Evolutionary conservation across 2,329 filamentous ascomycete genomes (phyloP).

Genomic region (Sclerotinia sclerotiorum): DNA sequence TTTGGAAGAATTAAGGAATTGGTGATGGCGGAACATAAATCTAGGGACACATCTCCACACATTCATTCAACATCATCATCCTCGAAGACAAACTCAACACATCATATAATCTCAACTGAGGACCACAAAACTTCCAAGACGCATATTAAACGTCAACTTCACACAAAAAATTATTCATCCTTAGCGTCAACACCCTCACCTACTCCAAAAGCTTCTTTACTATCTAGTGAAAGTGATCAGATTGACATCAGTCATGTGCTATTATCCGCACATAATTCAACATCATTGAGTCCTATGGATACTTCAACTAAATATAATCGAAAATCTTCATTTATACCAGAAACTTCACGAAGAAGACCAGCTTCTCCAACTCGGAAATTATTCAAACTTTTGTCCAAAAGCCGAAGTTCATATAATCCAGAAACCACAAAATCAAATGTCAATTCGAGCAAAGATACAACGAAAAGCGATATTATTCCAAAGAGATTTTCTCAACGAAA

Average conservation of each 20-base stretch:
- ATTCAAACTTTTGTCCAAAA: constrained; percentile 4
- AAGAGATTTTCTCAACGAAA: constrained; percentile 29
- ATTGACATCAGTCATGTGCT: constrained; percentile 35
- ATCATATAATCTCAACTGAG: constrained; percentile 2
- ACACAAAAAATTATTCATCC: background rate
- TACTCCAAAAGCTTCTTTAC: background rate
- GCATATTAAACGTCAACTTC: background rate
- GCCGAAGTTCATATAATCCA: constrained; percentile 2
- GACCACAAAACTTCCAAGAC: background rate
- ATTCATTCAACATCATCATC: background rate
- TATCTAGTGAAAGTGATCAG: constrained; percentile 26
- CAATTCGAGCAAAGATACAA: constrained; percentile 1
- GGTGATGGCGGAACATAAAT: constrained; percentile 13
- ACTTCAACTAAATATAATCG: constrained; percentile 19
- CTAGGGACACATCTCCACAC: background rate
- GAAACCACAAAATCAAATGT: background rate
- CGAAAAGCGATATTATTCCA: constrained; percentile 1
- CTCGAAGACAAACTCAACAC: background rate
- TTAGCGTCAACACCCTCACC: constrained; percentile 1
- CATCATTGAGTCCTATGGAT: constrained; percentile 12
- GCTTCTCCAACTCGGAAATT: constrained; percentile 22
- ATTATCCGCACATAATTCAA: constrained; percentile 23
- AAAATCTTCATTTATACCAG: constrained; percentile 27
- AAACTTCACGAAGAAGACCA: constrained; percentile 30
- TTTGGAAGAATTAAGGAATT: background rate